phyloP scores from a whole-genome alignment of 2,329 filamentous ascomycete species.

The Colletotrichum liaoningense region DNA sequence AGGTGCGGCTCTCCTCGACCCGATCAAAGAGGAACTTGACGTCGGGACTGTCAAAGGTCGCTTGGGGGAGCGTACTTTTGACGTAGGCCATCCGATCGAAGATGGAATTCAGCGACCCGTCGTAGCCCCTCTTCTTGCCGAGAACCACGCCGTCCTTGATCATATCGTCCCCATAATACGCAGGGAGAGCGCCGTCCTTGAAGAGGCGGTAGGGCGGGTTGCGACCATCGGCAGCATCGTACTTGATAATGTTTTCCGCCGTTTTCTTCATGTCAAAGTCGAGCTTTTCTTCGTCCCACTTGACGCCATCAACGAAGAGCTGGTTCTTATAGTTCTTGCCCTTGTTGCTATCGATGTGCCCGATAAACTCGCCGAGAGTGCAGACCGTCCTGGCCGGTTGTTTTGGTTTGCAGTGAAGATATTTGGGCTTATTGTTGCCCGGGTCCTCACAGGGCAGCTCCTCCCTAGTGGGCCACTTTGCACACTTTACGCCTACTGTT shows the following conservation, averaged over 20 bases:
- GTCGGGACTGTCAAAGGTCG: conserved; percentile 7
- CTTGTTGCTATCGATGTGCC: conserved; percentile 19
- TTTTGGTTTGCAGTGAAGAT: too few species aligned
- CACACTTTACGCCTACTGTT: too few species aligned
- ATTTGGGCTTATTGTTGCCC: too few species aligned
- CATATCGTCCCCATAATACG: not conserved
- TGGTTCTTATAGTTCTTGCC: conserved; percentile 21
- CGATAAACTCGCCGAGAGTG: conserved; percentile 15
- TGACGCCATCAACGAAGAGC: conserved; percentile 18
- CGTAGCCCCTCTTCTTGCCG: too few species aligned
- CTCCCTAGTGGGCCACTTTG: too few species aligned
- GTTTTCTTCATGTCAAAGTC: conserved; percentile 20
- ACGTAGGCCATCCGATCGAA: too few species aligned
- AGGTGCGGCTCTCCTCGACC: conserved; percentile 15
- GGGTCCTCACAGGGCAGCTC: too few species aligned
- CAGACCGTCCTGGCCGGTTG: not conserved
- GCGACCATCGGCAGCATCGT: conserved; percentile 14
- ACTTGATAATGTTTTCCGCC: conserved; percentile 14
- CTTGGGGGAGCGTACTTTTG: too few species aligned
- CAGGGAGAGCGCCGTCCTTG: conserved; percentile 11
- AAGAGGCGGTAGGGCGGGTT: conserved; percentile 13
- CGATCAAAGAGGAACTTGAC: conserved; percentile 16
- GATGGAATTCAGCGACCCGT: too few species aligned
- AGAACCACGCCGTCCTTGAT: too few species aligned
- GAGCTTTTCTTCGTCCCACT: conserved; percentile 19